Conservation (phyloP, 441 rosid genomes). For the Mallotus japonicus region DNA sequence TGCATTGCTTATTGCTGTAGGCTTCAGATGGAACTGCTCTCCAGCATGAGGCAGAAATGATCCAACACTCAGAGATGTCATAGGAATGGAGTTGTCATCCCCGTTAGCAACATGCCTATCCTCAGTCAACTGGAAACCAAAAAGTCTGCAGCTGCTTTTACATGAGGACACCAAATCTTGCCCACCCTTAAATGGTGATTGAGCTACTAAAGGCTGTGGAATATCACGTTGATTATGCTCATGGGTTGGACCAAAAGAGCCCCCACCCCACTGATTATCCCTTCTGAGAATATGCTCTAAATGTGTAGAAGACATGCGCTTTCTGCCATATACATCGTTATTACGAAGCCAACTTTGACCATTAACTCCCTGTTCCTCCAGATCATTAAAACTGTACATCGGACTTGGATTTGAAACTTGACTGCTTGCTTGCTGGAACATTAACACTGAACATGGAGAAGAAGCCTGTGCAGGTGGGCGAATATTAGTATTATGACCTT, state of each 20-base stretch:
- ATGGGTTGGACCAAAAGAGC: conserved; percentile 23
- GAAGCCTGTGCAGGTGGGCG: conserved; percentile 47
- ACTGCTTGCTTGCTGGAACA: conserved; percentile 53
- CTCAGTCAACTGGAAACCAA: conserved; percentile 81
- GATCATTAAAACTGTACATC: conserved; percentile 21
- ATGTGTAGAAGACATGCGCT: conserved; percentile 21
- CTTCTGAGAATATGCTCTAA: conserved; percentile 6
- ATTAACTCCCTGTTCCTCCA: conserved; percentile 23
- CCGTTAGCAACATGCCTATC: conserved; percentile 40
- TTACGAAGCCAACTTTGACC: conserved; percentile 16
- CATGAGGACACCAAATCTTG: conserved; percentile 48
- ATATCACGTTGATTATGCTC: conserved; percentile 27
- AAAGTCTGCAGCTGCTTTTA: conserved; percentile 83
- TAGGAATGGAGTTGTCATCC: conserved; percentile 29
- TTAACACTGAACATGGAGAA: conserved; percentile 79
- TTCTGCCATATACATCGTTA: conserved; percentile 28
- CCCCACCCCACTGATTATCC: conserved; percentile 21
- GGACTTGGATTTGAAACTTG: conserved; percentile 26
- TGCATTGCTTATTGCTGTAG: conserved; percentile 35
- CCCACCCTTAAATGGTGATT: conserved; percentile 28
- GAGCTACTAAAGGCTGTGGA: conserved; percentile 34
- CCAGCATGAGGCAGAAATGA: conserved; percentile 46
- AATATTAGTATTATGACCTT: conserved; percentile 35
- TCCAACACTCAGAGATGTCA: conserved; percentile 33
- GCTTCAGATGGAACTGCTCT: conserved; percentile 45